Evolutionary conservation across 805 yeast genomes (phyloP), one percentile per base, ranked within the genome.

Genomic region (Candida insectalens): DNA sequence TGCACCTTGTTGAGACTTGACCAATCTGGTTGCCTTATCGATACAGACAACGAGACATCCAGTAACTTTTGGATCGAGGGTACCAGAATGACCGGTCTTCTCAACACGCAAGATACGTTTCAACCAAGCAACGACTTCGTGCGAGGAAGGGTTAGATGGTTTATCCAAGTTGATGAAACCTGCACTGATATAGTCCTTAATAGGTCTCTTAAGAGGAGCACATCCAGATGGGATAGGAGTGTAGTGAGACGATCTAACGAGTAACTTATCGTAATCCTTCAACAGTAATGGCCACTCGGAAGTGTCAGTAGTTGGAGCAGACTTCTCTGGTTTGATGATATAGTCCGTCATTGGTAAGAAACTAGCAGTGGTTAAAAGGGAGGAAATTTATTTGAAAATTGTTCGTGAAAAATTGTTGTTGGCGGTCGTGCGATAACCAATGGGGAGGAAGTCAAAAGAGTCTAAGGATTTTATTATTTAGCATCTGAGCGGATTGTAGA

Each of bases 121-220:
- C 54, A 92, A 77, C 98, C 98, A 92, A 17, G 98, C 98, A 51
- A 92, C 98, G 56, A 92, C 98, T 69, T 92, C 98, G 65, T 92
- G 98, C 36, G 96, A 85, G 29, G 96, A 84, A 47, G 98, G 98
- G 62, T 92, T 92, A 19, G 96, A 83, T 47, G 98, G 98, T 59
- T 92, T 92, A 67, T 92, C 98, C 50, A 92, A 71, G 67, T 92
- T 92, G 57, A 92, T 89, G 34, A 92, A 95, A 71, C 98, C 98
- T 5, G 95, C 79, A 32, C 92, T 75, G 50, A 92, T 69, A 60
- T 92, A 92, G 22, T 83, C 71, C 62, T 83, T 83, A 49, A 92
- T 67, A 61, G 87, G 96, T 70, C 98, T 80, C 64, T 85, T 87
- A 57, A 83, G 71, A 41, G 98, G 98, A 35, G 95, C 76, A 57